Conservation (phyloP, 139 green algal species). For the Yamagishiella unicocca region DNA sequence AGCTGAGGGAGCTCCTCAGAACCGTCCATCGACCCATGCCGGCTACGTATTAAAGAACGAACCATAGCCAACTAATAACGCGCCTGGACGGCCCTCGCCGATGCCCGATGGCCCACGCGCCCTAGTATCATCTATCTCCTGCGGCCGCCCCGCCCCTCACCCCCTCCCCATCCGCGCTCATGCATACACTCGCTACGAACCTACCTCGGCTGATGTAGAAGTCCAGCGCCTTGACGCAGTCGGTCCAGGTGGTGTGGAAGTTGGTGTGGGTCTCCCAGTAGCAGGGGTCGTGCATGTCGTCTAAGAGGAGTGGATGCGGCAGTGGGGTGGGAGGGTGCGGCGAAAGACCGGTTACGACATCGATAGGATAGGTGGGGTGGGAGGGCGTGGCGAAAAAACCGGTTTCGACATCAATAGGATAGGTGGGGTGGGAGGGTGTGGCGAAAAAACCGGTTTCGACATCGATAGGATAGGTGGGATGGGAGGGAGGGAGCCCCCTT, state of each 20-base stretch:
- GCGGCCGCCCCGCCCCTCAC: too few species aligned
- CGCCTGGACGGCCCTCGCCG: too few species aligned
- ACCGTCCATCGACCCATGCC: neutral
- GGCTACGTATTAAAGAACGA: too few species aligned
- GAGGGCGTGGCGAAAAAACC: neutral
- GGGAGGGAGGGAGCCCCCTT: too few species aligned
- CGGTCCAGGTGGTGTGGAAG: conserved; percentile 43
- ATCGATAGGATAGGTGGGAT: neutral
- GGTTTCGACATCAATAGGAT: too few species aligned
- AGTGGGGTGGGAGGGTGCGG: too few species aligned
- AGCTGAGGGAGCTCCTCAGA: too few species aligned
- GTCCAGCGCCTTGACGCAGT: neutral
- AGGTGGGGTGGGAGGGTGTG: neutral
- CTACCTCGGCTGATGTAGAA: conserved; percentile 12
- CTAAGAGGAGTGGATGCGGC: too few species aligned
- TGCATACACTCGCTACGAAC: neutral
- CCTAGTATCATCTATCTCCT: too few species aligned
- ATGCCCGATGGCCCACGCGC: too few species aligned
- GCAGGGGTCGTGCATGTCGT: conserved; percentile 39
- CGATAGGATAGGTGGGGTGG: neutral
- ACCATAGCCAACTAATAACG: neutral
- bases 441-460: neutral
- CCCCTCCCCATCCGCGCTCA: too few species aligned
- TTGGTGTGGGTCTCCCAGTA: conserved; percentile 38
- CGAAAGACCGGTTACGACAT: too few species aligned